Base-by-base conservation (phyloP, 257 asterid species). In the Lavandula angustifolia region DNA sequence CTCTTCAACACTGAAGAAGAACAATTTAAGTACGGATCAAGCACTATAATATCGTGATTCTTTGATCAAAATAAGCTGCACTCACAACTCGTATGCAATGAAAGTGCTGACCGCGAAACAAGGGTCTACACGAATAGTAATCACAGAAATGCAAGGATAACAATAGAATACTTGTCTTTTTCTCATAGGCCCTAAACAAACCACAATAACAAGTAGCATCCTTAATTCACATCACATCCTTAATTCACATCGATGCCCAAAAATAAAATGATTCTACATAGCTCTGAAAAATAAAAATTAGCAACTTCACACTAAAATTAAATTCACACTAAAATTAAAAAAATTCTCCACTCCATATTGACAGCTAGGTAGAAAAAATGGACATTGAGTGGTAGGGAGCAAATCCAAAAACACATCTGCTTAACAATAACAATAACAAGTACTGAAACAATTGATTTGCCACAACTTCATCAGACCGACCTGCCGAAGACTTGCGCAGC, bases 401-500 rank as follows among this genome's bases (percentile, higher is more conserved):
- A 9, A 40, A 9, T 3, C 3, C 12, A 10, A 40, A 40, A 40
- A 40, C 44, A 1, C 44, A 40, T 40, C 44, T 7, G 44, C n/a
- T 40, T 40, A 40, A 40, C 9, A 40, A 40, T 40, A 8, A 8
- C n/a, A 40, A 40, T 8, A 40, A 9, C 12, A 9, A 8, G 44
- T 7, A 40, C 7, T 8, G 9, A 40, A 1, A 8, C 12, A 40
- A 12, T 7, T 9, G 44, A 40, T 7, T 40, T 8, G 44, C 12
- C 48, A 9, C 16, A 56, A 56, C 1, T 35, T 8, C 14, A 56
- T 56, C 9, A 38, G 18, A 6, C 31, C 43, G 35, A 92, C 98
- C 98, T 88, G 53, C 99, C 99, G 64, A 92, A 85, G 60, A 87
- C 83, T 76, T 85, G 83, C 3, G 99, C 89, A 62, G 97, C 97